phyloP scores from a whole-genome alignment of 106 monocot genomes.

The Phalaenopsis aphrodite region DNA sequence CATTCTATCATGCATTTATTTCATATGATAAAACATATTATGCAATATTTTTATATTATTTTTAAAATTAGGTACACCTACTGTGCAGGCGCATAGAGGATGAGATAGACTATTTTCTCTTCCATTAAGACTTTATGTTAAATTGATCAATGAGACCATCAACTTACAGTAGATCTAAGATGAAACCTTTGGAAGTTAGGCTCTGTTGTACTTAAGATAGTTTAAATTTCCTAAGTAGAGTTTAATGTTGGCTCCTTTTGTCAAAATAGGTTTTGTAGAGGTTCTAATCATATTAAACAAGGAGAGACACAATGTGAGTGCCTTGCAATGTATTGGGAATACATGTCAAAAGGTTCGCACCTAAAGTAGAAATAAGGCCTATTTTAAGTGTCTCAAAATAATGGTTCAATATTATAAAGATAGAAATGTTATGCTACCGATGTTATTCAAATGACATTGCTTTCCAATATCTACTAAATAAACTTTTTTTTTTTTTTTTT shows the following conservation, averaged over 20 bases:
- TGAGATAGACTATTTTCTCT: neutral
- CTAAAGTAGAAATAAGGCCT: neutral
- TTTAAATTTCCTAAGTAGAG: neutral
- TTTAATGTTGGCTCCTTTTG: neutral
- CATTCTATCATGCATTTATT: neutral
- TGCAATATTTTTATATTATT: neutral
- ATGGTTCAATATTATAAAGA: neutral
- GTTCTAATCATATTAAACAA: neutral
- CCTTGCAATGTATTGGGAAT: neutral
- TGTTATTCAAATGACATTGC: no score
- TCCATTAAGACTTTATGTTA: neutral
- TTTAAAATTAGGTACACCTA: neutral
- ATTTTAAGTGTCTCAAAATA: neutral
- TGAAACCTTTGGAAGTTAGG: neutral
- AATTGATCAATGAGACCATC: neutral
- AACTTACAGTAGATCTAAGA: neutral
- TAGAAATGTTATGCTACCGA: no score
- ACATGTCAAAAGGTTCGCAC: neutral
- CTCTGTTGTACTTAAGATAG: neutral
- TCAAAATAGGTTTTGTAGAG: neutral
- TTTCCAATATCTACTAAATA: no score
- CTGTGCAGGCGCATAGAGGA: neutral
- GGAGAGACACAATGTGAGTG: neutral
- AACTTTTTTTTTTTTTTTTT: no score
- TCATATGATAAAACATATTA: neutral